Evolutionary conservation across 306 rosid genomes (phyloP).

Genomic region (Dalbergia cultrata): DNA sequence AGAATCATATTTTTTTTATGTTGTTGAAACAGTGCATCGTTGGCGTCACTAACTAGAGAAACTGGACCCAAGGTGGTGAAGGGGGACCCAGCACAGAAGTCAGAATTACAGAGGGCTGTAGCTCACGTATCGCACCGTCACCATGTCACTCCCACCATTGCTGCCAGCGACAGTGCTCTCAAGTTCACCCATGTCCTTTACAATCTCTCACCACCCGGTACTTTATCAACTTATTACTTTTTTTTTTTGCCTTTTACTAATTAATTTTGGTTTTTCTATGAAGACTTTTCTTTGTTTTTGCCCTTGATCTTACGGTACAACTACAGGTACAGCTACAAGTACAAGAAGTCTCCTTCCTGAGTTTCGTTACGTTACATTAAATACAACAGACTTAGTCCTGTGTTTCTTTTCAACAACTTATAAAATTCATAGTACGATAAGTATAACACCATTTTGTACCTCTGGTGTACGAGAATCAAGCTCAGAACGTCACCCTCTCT

Average conservation of each 20-base stretch:
- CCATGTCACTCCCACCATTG: conserved; percentile 58
- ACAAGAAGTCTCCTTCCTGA: neutral
- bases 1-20: too few relatives aligned
- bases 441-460: conserved; percentile 22
- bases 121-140: conserved; percentile 58
- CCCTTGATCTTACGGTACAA: neutral
- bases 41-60: conserved; percentile 93
- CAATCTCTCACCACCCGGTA: conserved; percentile 96
- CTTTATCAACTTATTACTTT: neutral
- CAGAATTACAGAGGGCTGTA: conserved; percentile 45
- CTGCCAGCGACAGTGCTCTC: conserved; percentile 81
- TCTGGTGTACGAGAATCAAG: conserved; percentile 29
- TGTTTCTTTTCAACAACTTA: neutral
- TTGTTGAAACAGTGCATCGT: conserved; percentile 74
- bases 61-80: conserved; percentile 89
- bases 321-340: too few relatives aligned
- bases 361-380: neutral
- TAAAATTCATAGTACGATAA: neutral
- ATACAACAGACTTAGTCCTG: neutral
- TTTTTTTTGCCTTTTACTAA: neutral
- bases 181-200: conserved; percentile 93
- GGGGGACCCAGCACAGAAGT: conserved; percentile 76
- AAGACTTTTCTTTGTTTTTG: neutral
- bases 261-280: too few relatives aligned
- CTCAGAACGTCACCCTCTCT: conserved; percentile 2